These are phyloP conservation scores for Cocos nucifera DNA, from an alignment of 176 grass and related monocot species.

Conservation along the genomic window DNA sequence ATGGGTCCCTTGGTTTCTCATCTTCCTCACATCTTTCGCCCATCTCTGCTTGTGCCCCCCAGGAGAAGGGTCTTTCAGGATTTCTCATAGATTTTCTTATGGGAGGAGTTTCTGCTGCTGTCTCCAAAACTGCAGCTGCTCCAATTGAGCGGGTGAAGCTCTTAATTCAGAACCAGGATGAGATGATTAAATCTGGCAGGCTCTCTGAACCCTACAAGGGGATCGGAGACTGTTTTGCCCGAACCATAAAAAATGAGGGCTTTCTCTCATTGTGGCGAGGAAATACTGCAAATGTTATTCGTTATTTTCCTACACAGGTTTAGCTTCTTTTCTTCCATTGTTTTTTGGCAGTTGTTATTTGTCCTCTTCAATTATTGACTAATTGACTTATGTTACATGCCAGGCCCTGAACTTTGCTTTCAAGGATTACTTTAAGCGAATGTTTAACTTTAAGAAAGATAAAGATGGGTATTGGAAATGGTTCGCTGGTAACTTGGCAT, in stretches of 20 bases:
- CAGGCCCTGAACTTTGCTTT: too few relatives aligned
- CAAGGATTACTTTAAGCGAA: too few relatives aligned
- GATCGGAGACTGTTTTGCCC: slow-evolving; percentile 1
- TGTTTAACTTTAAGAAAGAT: too few relatives aligned
- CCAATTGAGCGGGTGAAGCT: too few relatives aligned
- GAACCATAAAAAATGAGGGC: slow-evolving; percentile 2
- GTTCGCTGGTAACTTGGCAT: too few relatives aligned
- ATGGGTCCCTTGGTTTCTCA: slow-evolving; percentile 1
- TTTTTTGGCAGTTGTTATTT: background rate
- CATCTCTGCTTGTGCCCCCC: slow-evolving; percentile 1
- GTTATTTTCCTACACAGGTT: slow-evolving; percentile 9
- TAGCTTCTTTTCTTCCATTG: background rate
- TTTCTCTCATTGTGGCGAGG: background rate
- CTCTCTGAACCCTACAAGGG: slow-evolving; percentile 9
- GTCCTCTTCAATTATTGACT: too few relatives aligned
- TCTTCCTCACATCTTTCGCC: background rate
- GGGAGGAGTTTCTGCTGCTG: too few relatives aligned
- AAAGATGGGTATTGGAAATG: too few relatives aligned
- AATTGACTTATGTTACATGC: too few relatives aligned
- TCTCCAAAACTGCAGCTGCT: too few relatives aligned
- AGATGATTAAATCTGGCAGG: slow-evolving; percentile 2
- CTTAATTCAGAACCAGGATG: too few relatives aligned
- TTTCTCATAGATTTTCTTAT: slow-evolving; percentile 1
- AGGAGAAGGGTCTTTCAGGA: slow-evolving; percentile 1
- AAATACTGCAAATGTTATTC: slow-evolving; percentile 11